phyloP scores from a whole-genome alignment of 768 basidiomycete species.

The Tephrocybe sp. region DNA sequence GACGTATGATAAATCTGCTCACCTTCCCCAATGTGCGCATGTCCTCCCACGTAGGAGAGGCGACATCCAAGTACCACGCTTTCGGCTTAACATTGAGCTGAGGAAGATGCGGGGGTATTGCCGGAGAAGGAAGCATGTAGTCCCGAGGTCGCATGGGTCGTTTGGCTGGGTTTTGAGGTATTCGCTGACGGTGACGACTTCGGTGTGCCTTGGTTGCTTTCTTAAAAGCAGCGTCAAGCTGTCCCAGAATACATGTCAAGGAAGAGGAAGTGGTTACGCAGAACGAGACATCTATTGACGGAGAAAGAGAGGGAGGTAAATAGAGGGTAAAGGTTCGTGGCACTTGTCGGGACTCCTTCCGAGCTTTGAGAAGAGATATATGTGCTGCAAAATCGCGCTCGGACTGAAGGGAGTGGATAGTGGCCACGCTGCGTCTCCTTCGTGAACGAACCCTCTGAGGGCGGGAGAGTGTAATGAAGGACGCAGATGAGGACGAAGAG shows the following conservation, averaged over 20 bases:
- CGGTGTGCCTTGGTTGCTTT: slow-evolving; percentile 32
- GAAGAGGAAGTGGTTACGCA: slow-evolving; percentile 44
- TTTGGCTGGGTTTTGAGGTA: slow-evolving; percentile 21
- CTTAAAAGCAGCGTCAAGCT: slow-evolving; percentile 48
- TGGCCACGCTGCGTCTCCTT: slow-evolving; percentile 48
- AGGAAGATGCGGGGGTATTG: background rate
- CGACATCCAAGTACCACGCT: slow-evolving; percentile 90
- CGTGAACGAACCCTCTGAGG: slow-evolving; percentile 40
- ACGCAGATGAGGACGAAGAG: slow-evolving; percentile 42
- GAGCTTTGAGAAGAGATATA: slow-evolving; percentile 56
- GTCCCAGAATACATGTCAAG: slow-evolving; percentile 43
- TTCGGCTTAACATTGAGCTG: slow-evolving; percentile 29
- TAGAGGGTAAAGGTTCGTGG: slow-evolving; percentile 68
- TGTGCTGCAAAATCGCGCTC: slow-evolving; percentile 61
- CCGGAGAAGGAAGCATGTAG: slow-evolving; percentile 9
- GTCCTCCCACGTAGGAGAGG: slow-evolving; percentile 86
- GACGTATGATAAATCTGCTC: slow-evolving; percentile 15
- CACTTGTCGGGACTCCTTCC: slow-evolving; percentile 55
- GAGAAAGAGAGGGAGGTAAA: slow-evolving; percentile 40
- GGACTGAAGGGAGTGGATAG: slow-evolving; percentile 50
- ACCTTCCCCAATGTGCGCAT: slow-evolving; percentile 85
- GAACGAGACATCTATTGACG: slow-evolving; percentile 2
- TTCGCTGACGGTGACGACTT: slow-evolving; percentile 22
- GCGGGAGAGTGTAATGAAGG: slow-evolving; percentile 37
- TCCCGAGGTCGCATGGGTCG: slow-evolving; percentile 16